phyloP scores from a whole-genome alignment of 208 protist species.

The Crithidia acanthocephali region DNA sequence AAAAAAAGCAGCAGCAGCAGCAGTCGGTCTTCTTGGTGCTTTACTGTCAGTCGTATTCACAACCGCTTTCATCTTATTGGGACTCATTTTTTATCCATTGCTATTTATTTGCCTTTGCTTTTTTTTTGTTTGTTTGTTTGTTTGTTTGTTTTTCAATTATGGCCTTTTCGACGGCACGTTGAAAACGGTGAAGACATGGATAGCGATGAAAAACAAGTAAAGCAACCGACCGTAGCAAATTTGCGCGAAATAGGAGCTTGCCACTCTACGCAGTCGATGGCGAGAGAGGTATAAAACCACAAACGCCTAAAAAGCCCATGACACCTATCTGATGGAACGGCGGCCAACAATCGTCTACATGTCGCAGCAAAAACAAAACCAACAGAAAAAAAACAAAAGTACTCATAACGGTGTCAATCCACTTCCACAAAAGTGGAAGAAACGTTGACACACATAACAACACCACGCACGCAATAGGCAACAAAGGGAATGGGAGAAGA shows the following conservation, averaged over 20 bases:
- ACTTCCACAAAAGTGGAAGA: not conserved
- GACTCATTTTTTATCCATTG: too few species aligned
- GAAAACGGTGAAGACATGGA: not conserved
- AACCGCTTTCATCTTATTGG: too few species aligned
- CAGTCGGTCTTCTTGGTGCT: too few species aligned
- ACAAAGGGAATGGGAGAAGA: not conserved
- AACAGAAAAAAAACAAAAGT: not conserved
- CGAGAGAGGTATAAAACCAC: not conserved
- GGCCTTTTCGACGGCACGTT: not conserved
- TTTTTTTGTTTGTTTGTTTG: not conserved
- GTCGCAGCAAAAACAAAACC: slow-evolving; percentile 7
- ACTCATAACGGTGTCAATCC: not conserved
- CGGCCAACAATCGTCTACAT: too few species aligned
- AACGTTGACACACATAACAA: too few species aligned
- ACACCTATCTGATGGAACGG: too few species aligned
- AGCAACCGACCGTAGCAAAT: not conserved
- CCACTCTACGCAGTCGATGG: not conserved
- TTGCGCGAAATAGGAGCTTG: not conserved
- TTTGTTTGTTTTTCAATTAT: not conserved
- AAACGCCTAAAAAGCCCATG: too few species aligned
- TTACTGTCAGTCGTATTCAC: too few species aligned
- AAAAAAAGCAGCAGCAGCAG: too few species aligned
- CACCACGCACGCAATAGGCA: not conserved
- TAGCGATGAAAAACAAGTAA: not conserved
- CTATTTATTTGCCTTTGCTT: too few species aligned